These are phyloP conservation scores for Knufia fluminis DNA, from an alignment of 2,329 filamentous ascomycete species.

Conservation along the genomic window DNA sequence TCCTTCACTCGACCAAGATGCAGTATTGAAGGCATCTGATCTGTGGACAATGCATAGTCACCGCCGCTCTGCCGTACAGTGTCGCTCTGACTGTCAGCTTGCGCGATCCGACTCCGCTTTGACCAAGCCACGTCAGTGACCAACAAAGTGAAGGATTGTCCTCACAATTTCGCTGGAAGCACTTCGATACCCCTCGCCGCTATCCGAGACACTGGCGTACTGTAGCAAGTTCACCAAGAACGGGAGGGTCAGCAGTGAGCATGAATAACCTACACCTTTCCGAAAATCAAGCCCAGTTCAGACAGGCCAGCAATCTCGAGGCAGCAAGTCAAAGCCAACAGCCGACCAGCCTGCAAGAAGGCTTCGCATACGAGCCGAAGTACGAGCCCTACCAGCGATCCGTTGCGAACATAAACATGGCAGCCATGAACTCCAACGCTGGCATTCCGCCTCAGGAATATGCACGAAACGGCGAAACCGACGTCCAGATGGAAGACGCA, in stretches of 20 bases:
- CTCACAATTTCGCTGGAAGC: background rate
- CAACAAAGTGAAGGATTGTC: background rate
- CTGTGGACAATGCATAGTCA: constrained; percentile 8
- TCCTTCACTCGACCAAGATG: background rate
- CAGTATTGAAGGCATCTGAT: background rate
- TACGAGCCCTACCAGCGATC: constrained; percentile 57
- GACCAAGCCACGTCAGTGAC: background rate
- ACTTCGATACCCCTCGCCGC: background rate
- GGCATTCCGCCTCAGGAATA: constrained; percentile 51
- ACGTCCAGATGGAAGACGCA: constrained; percentile 79
- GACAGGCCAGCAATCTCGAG: constrained; percentile 8
- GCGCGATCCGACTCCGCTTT: background rate
- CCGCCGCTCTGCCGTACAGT: constrained; percentile 6
- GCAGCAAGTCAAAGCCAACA: background rate
- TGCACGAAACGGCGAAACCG: constrained; percentile 58
- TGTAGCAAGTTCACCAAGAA: background rate
- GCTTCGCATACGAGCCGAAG: constrained; percentile 61
- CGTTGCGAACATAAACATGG: constrained; percentile 28
- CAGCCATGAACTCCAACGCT: constrained; percentile 51
- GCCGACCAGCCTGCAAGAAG: constrained; percentile 18
- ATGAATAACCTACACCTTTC: constrained; percentile 10
- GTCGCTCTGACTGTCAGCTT: constrained; percentile 7
- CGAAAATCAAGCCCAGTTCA: constrained; percentile 10
- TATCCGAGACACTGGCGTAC: background rate
- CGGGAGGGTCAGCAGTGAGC: background rate